Conservation (phyloP, 1,284 basidiomycete species). For the Malassezia yamatoensis region DNA sequence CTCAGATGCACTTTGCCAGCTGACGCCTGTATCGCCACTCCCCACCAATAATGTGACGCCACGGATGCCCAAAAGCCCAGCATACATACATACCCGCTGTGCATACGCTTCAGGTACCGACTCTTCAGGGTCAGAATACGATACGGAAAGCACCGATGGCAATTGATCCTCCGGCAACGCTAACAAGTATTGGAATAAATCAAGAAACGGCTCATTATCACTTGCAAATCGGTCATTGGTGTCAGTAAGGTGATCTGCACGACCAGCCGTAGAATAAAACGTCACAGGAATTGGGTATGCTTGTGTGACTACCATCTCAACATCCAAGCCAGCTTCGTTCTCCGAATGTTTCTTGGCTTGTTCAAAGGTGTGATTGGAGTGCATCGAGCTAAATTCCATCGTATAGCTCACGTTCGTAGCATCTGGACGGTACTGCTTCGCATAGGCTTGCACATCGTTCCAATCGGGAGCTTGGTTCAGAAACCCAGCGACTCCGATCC, state of each 20-base stretch:
- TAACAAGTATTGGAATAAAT: constrained; percentile 58
- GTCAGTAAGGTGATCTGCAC: constrained; percentile 46
- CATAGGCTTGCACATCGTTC: constrained; percentile 50
- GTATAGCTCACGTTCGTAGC: background rate
- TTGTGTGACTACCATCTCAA: constrained; percentile 59
- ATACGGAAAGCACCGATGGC: constrained; percentile 54
- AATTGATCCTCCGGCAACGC: constrained; percentile 52
- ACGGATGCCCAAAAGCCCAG: constrained; percentile 56
- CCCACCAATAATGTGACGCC: constrained; percentile 61
- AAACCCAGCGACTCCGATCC: constrained; percentile 31
- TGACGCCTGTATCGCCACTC: constrained; percentile 61
- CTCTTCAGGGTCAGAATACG: constrained; percentile 57
- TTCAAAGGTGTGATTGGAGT: constrained; percentile 45
- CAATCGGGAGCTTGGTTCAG: constrained; percentile 46
- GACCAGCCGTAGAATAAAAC: constrained; percentile 53
- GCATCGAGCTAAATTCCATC: background rate
- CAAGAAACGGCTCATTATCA: constrained; percentile 58
- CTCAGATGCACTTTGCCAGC: constrained; percentile 49
- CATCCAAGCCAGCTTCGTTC: constrained; percentile 60
- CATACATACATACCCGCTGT: constrained; percentile 56
- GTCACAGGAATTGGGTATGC: constrained; percentile 58
- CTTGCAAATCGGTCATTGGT: constrained; percentile 48
- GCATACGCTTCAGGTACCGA: constrained; percentile 56
- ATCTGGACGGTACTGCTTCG: constrained; percentile 50
- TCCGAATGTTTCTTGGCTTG: constrained; percentile 52